Percentiles rank a stretch among this genome's conserved stretches.
Evolutionary conservation across 2,329 filamentous ascomycete species (phyloP).

Genomic region (Aphanocladium album): DNA sequence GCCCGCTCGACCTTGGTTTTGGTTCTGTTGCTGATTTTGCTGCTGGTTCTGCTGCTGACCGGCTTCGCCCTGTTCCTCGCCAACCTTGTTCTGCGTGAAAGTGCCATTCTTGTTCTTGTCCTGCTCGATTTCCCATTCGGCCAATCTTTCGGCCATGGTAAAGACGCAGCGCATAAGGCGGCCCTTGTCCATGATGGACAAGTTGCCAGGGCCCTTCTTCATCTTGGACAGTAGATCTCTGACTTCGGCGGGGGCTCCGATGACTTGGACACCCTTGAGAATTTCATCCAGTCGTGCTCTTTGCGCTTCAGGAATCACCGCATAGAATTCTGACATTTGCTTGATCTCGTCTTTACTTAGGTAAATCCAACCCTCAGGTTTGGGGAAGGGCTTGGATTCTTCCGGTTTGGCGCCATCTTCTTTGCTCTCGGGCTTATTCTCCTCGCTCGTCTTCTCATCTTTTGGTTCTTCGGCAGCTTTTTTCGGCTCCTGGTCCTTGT

Average conservation of each 20-base stretch:
- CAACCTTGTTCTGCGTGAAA: conserved; percentile 21
- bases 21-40: conserved; percentile 10
- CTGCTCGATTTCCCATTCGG: conserved; percentile 23
- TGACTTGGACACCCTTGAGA: conserved; percentile 57
- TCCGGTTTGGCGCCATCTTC: conserved; percentile 22
- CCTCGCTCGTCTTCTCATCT: conserved; percentile 18
- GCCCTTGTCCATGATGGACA: conserved; percentile 34
- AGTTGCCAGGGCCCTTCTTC: conserved; percentile 50
- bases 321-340: conserved; percentile 55
- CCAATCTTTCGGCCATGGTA: conserved; percentile 31
- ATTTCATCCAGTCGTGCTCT: conserved; percentile 53
- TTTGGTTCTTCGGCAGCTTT: conserved; percentile 21
- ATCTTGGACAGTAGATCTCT: conserved; percentile 53
- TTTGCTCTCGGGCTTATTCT: conserved; percentile 16
- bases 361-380: conserved; percentile 44
- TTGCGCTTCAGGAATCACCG: conserved; percentile 59
- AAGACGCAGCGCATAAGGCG: conserved; percentile 33
- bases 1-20: conserved; percentile 18
- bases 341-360: conserved; percentile 42
- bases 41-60: neutral
- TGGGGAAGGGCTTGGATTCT: conserved; percentile 22
- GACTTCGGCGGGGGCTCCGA: conserved; percentile 66
- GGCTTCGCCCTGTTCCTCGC: neutral
- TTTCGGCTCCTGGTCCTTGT: conserved; percentile 27
- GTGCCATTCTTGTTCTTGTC: conserved; percentile 17